Conservation (phyloP, 805 yeast genomes). For the Lipomyces yamanashiensis region DNA sequence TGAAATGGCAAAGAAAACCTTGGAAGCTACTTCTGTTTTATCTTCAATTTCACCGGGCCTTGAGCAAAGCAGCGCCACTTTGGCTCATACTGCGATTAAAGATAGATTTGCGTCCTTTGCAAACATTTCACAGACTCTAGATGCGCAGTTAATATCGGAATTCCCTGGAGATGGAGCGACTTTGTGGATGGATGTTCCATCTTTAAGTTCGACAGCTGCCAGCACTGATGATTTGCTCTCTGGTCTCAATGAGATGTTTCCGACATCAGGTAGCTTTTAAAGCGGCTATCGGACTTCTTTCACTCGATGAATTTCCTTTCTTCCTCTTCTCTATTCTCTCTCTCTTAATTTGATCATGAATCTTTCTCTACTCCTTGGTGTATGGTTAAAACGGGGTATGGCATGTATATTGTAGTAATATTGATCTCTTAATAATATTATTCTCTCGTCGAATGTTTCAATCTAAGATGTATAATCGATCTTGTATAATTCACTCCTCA, state of each 20-base stretch:
- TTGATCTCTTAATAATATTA: no score
- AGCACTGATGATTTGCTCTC: background rate
- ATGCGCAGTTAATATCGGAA: background rate
- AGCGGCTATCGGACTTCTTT: background rate
- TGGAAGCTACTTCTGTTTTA: background rate
- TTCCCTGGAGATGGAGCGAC: background rate
- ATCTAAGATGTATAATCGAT: no score
- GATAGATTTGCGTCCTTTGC: background rate
- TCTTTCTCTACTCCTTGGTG: no score
- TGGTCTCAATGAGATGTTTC: background rate
- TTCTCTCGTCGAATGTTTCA: no score
- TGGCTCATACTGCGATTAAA: background rate
- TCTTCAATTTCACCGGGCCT: background rate
- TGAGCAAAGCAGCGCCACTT: background rate
- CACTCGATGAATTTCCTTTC: no score
- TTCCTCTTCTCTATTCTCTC: no score
- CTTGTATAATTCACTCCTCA: no score
- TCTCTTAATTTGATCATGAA: no score
- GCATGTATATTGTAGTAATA: no score
- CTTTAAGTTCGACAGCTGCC: background rate
- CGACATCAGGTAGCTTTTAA: background rate
- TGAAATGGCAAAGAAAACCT: background rate
- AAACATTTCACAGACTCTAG: background rate
- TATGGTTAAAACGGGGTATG: no score
- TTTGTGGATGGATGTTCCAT: background rate